Conservation (phyloP, 169 alveolate genomes). For the Neospora caninum region DNA sequence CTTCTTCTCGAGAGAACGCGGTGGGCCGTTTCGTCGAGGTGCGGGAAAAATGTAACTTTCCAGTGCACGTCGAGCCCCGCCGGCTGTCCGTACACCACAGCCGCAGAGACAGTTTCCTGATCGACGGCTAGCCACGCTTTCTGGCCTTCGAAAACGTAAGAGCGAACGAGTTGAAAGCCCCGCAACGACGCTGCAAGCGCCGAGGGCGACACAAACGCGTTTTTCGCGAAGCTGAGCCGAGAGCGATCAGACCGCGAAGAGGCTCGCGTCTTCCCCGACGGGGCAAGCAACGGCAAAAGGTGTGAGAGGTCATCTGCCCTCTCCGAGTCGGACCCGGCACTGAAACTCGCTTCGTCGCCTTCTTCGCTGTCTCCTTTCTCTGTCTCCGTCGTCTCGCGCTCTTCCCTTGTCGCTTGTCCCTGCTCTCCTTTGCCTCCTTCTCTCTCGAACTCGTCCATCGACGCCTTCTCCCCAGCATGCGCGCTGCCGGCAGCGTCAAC, state of each 20-base stretch:
- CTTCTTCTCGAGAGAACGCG: background rate
- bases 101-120: slow-evolving; percentile 1
- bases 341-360: no score
- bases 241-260: background rate
- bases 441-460: background rate
- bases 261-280: background rate
- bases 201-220: background rate
- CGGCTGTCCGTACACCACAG: slow-evolving; percentile 40
- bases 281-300: background rate
- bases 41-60: slow-evolving; percentile 18
- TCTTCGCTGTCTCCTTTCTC: no score
- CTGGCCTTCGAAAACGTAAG: slow-evolving; percentile 5
- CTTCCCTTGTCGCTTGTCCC: background rate
- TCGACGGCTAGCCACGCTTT: slow-evolving; percentile 39
- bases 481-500: no score
- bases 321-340: no score
- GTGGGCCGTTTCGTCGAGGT: background rate
- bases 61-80: background rate
- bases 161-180: slow-evolving; percentile 32
- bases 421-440: background rate
- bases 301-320: background rate
- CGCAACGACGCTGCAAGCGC: slow-evolving; percentile 5
- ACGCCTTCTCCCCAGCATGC: no score
- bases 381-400: no score
- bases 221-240: background rate